Evolutionary conservation across 2,329 filamentous ascomycete genomes (phyloP).

Genomic region (Penicillium vulpinum): DNA sequence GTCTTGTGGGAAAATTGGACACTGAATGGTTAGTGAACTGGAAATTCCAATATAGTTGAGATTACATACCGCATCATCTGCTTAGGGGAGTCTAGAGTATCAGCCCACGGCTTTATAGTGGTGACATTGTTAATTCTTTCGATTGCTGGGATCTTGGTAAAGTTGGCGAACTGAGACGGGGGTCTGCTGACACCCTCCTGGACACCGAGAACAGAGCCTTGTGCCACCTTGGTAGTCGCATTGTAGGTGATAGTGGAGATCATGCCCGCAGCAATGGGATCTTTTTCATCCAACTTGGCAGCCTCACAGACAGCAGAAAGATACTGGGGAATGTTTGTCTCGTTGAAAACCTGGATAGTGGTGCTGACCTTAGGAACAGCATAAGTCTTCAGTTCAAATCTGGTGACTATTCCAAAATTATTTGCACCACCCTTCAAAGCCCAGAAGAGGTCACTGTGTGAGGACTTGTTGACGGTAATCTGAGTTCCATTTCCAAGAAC

Average conservation of each 20-base stretch:
- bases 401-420: slow-evolving; percentile 37
- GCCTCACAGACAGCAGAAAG: slow-evolving; percentile 31
- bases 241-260: slow-evolving; percentile 34
- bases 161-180: slow-evolving; percentile 36
- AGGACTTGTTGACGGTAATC: slow-evolving; percentile 23
- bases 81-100: slow-evolving; percentile 30
- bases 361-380: slow-evolving; percentile 30
- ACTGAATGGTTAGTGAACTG: slow-evolving; percentile 13
- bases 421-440: slow-evolving; percentile 39
- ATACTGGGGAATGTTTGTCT: slow-evolving; percentile 25
- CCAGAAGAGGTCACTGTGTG: slow-evolving; percentile 37
- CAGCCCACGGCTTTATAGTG: slow-evolving; percentile 29
- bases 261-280: slow-evolving; percentile 32
- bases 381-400: slow-evolving; percentile 30
- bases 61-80: slow-evolving; percentile 38
- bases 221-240: slow-evolving; percentile 23
- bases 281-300: slow-evolving; percentile 21
- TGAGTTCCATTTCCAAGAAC: slow-evolving; percentile 34
- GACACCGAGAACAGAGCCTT: slow-evolving; percentile 34
- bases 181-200: slow-evolving; percentile 36
- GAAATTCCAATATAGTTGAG: background rate
- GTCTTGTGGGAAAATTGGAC: slow-evolving; percentile 41
- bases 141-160: slow-evolving; percentile 30
- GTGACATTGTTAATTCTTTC: slow-evolving; percentile 31
- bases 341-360: slow-evolving; percentile 35